Base-by-base conservation (phyloP, 2,329 filamentous ascomycete genomes). In the Coniochaeta sp. region DNA sequence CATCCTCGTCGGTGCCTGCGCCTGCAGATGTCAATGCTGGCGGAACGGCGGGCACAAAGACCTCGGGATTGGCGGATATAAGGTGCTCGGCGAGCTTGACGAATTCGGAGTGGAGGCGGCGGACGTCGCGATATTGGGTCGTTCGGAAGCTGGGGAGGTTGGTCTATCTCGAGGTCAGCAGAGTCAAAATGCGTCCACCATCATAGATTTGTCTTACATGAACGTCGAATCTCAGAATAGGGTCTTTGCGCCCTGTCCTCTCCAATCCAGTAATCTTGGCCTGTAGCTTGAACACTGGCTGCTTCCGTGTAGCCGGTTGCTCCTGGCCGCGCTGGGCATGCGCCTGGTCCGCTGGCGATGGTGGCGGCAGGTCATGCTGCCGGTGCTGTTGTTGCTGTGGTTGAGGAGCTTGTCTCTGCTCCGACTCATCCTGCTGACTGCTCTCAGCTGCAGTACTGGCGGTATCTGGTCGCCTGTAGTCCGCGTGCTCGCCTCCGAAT, bases 111-210 rank as follows among this genome's bases (percentile, higher is more conserved):
- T 99, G 94, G 55, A 95, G 86, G 55, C 94, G 89, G 61, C 94
- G 88, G 58, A 99, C 91, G 70, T 99, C 94, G 64, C 94, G 91
- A 72, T 96, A 99, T 68, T 99, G 94, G 5, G 94, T 99, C 0
- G 94, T 99, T 61, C 94, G 84, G 70, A 96, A 99, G 60, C 92
- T 92, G 50, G 92, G 91, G n/a, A 99, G 86, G 71, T 99, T 99
- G 58, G 94, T 99, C 94, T 99, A 52, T 3, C 35, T 26, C 31
- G 48, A 32, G 58, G 61, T 66, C 56, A 67, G 62, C 18, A n/a
- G n/a, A n/a, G n/a, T n/a, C n/a, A n/a, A n/a, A n/a, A n/a, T n/a
- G n/a, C n/a, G n/a, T n/a, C n/a, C n/a, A n/a, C n/a, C n/a, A n/a
- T n/a, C n/a, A n/a, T n/a, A n/a, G n/a, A n/a, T n/a, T n/a, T 48